Conservation (phyloP, 257 asterid species). For the Scutellaria baicalensis region DNA sequence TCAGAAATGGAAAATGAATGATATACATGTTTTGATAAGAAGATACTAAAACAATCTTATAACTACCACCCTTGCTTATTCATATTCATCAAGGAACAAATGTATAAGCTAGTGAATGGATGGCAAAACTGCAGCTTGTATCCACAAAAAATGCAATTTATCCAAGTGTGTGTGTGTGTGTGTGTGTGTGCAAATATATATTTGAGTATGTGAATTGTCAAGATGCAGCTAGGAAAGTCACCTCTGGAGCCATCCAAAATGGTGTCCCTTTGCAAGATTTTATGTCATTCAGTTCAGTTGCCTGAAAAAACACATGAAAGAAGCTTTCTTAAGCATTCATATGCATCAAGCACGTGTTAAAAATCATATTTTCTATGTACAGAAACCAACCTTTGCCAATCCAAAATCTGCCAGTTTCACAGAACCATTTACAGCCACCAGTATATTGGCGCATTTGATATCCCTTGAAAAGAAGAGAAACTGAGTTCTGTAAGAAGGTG, state of each 20-base stretch:
- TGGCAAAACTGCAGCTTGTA: neutral
- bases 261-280: slow-evolving; percentile 70
- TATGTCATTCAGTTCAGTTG: slow-evolving; percentile 52
- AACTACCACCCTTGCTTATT: neutral
- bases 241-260: slow-evolving; percentile 78
- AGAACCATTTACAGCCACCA: slow-evolving; percentile 59
- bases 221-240: slow-evolving; percentile 18
- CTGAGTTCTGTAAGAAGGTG: slow-evolving; percentile 8
- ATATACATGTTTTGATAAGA: neutral
- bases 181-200: too few species aligned
- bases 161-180: too few species aligned
- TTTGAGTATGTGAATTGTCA: neutral
- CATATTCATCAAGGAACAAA: neutral
- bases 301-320: slow-evolving; percentile 29
- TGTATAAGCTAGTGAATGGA: neutral
- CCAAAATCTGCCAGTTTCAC: slow-evolving; percentile 71
- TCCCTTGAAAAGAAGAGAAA: slow-evolving; percentile 37
- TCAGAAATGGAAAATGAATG: neutral
- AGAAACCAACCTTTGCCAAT: slow-evolving; percentile 49
- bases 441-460: slow-evolving; percentile 64
- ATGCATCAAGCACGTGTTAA: neutral
- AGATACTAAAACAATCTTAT: neutral
- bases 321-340: slow-evolving; percentile 1
- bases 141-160: neutral
- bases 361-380: neutral